A percentile compares a stretch with the other conserved stretches of the same genome.
These are phyloP conservation scores for Cupressus sempervirens DNA, from an alignment of 75 land plant genomes.

Conservation along the genomic window DNA sequence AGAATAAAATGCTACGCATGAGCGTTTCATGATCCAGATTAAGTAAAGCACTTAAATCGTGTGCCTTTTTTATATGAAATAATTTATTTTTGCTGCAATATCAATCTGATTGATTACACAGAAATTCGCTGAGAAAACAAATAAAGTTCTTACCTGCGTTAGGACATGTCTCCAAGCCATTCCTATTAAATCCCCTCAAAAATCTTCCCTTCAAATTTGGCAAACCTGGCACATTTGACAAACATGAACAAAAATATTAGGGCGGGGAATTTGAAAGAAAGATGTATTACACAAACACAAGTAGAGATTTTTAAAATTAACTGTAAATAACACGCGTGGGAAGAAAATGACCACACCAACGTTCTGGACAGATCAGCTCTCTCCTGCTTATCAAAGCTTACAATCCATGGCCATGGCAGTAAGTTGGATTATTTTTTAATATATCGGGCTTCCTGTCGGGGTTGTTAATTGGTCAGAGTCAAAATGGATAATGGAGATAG, in stretches of 20 bases:
- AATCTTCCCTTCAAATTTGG: neutral
- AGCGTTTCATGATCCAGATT: neutral
- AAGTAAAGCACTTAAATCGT: neutral
- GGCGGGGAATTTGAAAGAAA: neutral
- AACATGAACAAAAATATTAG: neutral
- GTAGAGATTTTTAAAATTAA: neutral
- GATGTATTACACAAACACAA: neutral
- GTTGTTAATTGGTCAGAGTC: too few species aligned
- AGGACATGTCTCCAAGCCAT: slow-evolving; percentile 13
- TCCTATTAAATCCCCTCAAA: neutral
- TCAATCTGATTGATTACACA: neutral
- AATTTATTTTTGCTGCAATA: neutral
- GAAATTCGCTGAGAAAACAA: neutral
- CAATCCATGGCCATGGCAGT: neutral
- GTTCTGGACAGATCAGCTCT: neutral
- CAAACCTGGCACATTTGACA: neutral
- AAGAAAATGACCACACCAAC: neutral
- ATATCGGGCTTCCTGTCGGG: too few species aligned
- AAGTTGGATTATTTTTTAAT: neutral
- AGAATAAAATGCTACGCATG: neutral
- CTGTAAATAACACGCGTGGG: neutral
- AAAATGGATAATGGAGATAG: too few species aligned
- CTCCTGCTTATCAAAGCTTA: neutral
- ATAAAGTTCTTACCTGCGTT: neutral
- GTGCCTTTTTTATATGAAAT: neutral